These are phyloP conservation scores for Penicillium aurantiogriseum DNA, from an alignment of 2,329 filamentous ascomycete species.

Conservation along the genomic window DNA sequence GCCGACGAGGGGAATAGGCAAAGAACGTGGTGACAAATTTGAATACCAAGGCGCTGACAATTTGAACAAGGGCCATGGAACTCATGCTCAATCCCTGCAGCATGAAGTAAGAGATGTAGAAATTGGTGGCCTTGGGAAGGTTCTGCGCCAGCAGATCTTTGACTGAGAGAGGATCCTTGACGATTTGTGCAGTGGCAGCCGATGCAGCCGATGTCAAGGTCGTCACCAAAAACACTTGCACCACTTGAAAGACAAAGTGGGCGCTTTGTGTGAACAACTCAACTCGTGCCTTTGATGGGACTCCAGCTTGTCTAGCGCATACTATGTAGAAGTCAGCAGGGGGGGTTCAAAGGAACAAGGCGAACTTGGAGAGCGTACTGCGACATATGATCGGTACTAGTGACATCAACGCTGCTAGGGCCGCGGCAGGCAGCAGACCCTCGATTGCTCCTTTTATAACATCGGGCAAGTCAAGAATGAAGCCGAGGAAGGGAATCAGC, in stretches of 20 bases:
- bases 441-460: conserved; percentile 75
- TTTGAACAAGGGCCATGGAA: conserved; percentile 69
- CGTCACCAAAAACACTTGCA: conserved; percentile 87
- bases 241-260: conserved; percentile 71
- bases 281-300: conserved; percentile 73
- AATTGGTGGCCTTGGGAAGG: conserved; percentile 84
- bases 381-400: conserved; percentile 80
- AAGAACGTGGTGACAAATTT: conserved; percentile 70
- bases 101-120: conserved; percentile 93
- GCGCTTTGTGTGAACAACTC: conserved; percentile 88
- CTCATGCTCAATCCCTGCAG: conserved; percentile 82
- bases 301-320: conserved; percentile 74
- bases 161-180: conserved; percentile 61
- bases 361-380: conserved; percentile 46
- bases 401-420: conserved; percentile 80
- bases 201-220: conserved; percentile 81
- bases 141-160: conserved; percentile 69
- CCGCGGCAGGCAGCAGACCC: conserved; percentile 76
- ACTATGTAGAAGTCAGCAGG: conserved; percentile 45
- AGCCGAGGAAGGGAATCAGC: conserved; percentile 62
- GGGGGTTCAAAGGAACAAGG: neutral
- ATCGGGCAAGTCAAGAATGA: conserved; percentile 69
- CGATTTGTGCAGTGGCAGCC: conserved; percentile 64
- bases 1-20: conserved; percentile 67
- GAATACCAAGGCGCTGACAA: conserved; percentile 69